Conservation (phyloP, 1,284 basidiomycete species). For the Apiotrichum siamense region DNA sequence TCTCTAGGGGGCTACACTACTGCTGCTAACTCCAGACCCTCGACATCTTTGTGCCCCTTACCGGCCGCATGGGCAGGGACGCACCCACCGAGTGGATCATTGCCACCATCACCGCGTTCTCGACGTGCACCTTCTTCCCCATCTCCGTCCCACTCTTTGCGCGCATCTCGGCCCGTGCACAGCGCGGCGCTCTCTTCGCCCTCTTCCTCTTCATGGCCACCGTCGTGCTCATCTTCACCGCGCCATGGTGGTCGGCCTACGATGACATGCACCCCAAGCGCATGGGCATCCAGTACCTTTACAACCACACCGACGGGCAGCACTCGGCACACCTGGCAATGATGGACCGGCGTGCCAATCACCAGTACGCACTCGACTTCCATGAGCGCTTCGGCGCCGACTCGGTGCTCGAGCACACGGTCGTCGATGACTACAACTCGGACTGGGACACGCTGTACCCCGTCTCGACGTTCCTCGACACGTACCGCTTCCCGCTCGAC, state of each 20-base stretch:
- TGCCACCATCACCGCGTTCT: slow-evolving; percentile 62
- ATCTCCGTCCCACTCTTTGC: slow-evolving; percentile 60
- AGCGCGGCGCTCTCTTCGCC: slow-evolving; percentile 52
- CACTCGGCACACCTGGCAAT: slow-evolving; percentile 75
- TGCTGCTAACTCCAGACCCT: slow-evolving; percentile 44
- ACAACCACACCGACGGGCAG: slow-evolving; percentile 71
- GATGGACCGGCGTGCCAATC: slow-evolving; percentile 54
- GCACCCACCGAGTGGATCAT: slow-evolving; percentile 86
- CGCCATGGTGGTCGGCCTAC: slow-evolving; percentile 59
- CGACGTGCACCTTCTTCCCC: slow-evolving; percentile 59
- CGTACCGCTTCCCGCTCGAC: slow-evolving; percentile 28
- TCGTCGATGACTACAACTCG: slow-evolving; percentile 40
- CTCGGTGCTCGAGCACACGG: slow-evolving; percentile 21
- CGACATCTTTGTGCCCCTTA: slow-evolving; percentile 88
- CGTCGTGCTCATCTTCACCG: slow-evolving; percentile 59
- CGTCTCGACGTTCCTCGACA: slow-evolving; percentile 55
- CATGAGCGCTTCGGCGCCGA: slow-evolving; percentile 54
- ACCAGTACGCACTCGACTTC: slow-evolving; percentile 59
- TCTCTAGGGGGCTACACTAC: background rate
- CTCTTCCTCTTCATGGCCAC: slow-evolving; percentile 51
- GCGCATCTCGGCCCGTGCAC: slow-evolving; percentile 57
- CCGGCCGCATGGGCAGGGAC: slow-evolving; percentile 59
- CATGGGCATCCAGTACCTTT: slow-evolving; percentile 74
- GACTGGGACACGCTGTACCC: slow-evolving; percentile 88
- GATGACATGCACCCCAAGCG: slow-evolving; percentile 83